Conservation (phyloP, 192 early-diverging fungal species). For the Mortierella alpina region DNA sequence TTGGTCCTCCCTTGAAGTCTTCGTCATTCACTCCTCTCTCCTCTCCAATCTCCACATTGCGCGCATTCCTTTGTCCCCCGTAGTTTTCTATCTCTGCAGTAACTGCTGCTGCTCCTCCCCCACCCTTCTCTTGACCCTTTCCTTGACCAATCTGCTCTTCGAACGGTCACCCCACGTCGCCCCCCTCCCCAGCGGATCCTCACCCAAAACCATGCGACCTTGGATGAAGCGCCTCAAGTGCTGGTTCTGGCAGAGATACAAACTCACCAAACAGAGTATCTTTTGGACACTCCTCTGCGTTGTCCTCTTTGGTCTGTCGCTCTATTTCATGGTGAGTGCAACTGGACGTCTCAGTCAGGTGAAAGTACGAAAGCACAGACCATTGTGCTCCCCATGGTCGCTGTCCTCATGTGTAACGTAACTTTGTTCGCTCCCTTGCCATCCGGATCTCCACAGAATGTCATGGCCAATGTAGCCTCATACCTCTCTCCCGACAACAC, state of each 20-base stretch:
- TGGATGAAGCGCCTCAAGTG: slow-evolving; percentile 13
- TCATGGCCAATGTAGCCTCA: slow-evolving; percentile 74
- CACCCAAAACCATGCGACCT: slow-evolving; percentile 3
- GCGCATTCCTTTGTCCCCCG: no score
- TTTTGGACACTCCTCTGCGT: slow-evolving; percentile 14
- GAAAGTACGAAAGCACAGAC: no score
- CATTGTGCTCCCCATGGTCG: not conserved
- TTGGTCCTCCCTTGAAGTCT: no score
- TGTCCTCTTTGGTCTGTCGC: slow-evolving; percentile 32
- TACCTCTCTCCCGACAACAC: slow-evolving; percentile 58
- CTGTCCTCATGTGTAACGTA: no score
- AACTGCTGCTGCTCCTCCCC: no score
- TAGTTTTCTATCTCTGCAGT: no score
- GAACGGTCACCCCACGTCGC: not conserved
- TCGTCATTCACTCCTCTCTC: no score
- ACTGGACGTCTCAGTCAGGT: no score
- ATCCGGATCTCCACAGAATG: slow-evolving; percentile 47
- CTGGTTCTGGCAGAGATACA: slow-evolving; percentile 33
- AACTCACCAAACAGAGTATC: slow-evolving; percentile 21
- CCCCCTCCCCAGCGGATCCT: not conserved
- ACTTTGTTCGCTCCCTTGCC: not conserved
- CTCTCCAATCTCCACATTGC: no score
- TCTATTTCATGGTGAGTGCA: slow-evolving; percentile 47
- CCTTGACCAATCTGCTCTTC: not conserved
- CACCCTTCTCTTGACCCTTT: no score